A percentile compares a stretch with the other conserved stretches of the same genome.
Conservation (phyloP, 257 asterid species). For the Solanum tarijense region DNA sequence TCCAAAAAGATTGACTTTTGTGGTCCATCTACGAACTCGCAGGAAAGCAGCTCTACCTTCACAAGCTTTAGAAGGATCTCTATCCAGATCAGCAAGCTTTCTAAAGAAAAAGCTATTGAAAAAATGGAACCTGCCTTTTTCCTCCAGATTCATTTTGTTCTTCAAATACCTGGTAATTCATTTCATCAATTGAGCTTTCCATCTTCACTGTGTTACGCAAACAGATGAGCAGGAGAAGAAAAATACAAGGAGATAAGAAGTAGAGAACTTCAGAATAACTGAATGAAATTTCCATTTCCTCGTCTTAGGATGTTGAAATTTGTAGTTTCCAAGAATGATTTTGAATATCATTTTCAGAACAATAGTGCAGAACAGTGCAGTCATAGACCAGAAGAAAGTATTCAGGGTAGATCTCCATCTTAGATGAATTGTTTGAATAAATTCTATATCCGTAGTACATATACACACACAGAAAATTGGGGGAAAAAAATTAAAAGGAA, state of each 20-base stretch:
- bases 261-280: background rate
- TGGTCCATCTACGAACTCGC: slow-evolving; percentile 82
- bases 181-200: background rate
- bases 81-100: slow-evolving; percentile 56
- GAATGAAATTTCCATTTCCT: background rate
- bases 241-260: background rate
- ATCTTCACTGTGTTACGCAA: background rate
- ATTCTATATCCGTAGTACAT: background rate
- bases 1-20: slow-evolving; percentile 59
- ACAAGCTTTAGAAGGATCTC: slow-evolving; percentile 26
- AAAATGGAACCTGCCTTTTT: slow-evolving; percentile 58
- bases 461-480: background rate
- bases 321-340: background rate
- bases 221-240: background rate
- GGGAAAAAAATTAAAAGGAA: background rate
- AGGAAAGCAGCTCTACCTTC: slow-evolving; percentile 58
- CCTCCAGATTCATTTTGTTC: slow-evolving; percentile 31
- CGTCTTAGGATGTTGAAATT: background rate
- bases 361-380: background rate
- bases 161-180: slow-evolving; percentile 52
- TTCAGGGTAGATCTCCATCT: background rate
- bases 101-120: slow-evolving; percentile 91
- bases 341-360: background rate
- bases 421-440: background rate
- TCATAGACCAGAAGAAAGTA: background rate